These are phyloP conservation scores for Fonsecaea erecta DNA, from an alignment of 2,329 filamentous ascomycete genomes.

Conservation along the genomic window DNA sequence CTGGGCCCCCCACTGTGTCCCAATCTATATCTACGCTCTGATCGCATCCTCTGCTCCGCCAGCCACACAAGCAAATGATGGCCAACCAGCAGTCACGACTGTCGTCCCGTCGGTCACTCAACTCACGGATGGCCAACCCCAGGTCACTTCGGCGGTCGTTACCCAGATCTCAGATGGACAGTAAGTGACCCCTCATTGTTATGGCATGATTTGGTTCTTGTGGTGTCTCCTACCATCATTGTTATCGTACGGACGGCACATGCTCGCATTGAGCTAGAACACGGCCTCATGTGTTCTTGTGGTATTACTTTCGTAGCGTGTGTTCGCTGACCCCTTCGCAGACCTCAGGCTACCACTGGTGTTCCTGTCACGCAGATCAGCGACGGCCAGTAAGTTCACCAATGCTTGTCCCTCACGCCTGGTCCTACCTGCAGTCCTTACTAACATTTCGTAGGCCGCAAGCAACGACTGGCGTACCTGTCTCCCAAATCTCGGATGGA, in stretches of 20 bases:
- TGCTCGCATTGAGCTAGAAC: neutral
- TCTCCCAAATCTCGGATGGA: no score
- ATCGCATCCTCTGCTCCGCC: slow-evolving; percentile 15
- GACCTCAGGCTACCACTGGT: slow-evolving; percentile 44
- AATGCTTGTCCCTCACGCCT: neutral
- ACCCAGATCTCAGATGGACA: slow-evolving; percentile 44
- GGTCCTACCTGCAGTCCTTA: no score
- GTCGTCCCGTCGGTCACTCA: slow-evolving; percentile 20
- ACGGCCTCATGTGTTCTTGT: neutral
- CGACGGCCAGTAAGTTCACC: neutral
- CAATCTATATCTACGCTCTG: slow-evolving; percentile 29
- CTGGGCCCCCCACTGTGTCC: slow-evolving; percentile 56
- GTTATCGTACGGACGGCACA: neutral
- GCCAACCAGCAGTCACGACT: slow-evolving; percentile 23
- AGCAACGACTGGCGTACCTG: no score
- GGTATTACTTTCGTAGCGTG: neutral
- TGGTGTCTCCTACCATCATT: no score
- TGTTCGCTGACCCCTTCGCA: neutral
- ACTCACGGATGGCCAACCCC: slow-evolving; percentile 20
- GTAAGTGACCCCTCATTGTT: neutral
- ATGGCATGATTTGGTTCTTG: neutral
- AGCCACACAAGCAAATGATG: slow-evolving; percentile 25
- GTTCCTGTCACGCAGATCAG: no score
- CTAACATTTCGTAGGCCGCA: no score
- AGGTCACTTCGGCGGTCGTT: slow-evolving; percentile 7